Conservation (phyloP, 768 basidiomycete genomes). For the Hysterangium stoloniferum region DNA sequence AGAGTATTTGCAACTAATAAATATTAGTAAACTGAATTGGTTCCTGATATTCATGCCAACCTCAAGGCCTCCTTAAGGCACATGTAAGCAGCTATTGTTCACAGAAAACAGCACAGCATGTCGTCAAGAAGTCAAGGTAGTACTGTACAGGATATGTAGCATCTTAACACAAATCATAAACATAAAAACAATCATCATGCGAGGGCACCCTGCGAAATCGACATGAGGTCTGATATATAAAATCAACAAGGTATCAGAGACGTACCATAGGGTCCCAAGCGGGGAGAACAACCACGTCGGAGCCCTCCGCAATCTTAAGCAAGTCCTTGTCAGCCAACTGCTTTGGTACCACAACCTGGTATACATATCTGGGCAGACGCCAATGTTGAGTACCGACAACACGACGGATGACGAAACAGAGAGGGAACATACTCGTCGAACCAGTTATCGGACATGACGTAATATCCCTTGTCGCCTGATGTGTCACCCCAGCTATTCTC, state of each 20-base stretch:
- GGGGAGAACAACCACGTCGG: constrained; percentile 59
- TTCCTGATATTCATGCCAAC: no score
- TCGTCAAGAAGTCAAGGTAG: no score
- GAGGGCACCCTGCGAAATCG: constrained; percentile 2
- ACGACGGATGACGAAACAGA: constrained; percentile 5
- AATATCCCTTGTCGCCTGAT: constrained; percentile 77
- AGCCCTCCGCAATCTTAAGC: constrained; percentile 68
- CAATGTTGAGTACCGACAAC: background rate
- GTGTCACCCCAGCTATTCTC: constrained; percentile 92
- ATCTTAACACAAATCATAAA: no score
- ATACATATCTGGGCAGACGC: constrained; percentile 56
- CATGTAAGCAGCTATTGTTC: no score
- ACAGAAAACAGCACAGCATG: no score
- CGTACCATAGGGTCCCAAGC: constrained; percentile 89
- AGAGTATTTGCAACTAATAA: no score
- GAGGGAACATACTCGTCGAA: constrained; percentile 67
- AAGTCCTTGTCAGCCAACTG: constrained; percentile 73
- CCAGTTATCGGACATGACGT: constrained; percentile 90
- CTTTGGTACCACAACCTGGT: constrained; percentile 87
- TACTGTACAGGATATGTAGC: no score
- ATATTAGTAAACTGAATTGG: no score
- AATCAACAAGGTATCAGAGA: background rate
- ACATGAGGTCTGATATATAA: background rate
- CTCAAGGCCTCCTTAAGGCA: no score
- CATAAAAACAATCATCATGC: background rate